phyloP scores from a whole-genome alignment of 1,139 yeast species.

The Magnusiomyces suaveolens region DNA sequence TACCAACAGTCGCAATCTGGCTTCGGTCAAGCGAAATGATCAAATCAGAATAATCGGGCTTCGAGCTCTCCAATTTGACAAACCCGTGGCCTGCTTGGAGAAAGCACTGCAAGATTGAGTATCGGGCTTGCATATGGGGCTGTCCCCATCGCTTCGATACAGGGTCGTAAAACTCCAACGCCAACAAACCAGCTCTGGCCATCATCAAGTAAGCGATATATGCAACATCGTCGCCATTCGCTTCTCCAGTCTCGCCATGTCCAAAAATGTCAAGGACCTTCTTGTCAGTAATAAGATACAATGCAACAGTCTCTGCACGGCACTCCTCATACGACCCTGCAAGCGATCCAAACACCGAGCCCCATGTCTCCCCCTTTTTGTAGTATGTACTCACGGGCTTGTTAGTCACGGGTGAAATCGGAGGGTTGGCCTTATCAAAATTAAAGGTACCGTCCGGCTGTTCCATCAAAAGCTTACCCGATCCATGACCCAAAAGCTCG shows the following conservation, averaged over 20 bases:
- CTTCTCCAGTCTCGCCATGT: conserved; percentile 38
- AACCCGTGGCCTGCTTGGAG: conserved; percentile 47
- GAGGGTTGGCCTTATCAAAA: conserved; percentile 52
- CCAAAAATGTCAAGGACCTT: conserved; percentile 67
- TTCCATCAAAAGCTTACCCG: conserved; percentile 71
- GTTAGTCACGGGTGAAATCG: conserved; percentile 44
- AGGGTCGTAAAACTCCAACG: conserved; percentile 84
- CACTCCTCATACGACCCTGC: conserved; percentile 90
- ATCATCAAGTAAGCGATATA: conserved; percentile 63
- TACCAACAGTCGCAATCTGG: conserved; percentile 59
- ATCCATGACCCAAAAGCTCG: conserved; percentile 86
- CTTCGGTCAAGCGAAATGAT: conserved; percentile 48
- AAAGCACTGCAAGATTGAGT: conserved; percentile 68
- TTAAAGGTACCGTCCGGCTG: conserved; percentile 55
- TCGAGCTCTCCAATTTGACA: conserved; percentile 43
- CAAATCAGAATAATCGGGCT: conserved; percentile 48
- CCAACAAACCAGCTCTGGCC: conserved; percentile 81
- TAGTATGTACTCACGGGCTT: conserved; percentile 58
- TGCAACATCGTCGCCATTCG: conserved; percentile 50
- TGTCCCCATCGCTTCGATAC: conserved; percentile 78
- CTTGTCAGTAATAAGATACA: conserved; percentile 63
- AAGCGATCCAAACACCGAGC: conserved; percentile 66
- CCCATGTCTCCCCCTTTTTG: conserved; percentile 81
- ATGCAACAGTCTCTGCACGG: conserved; percentile 83
- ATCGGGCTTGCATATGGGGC: conserved; percentile 92